Evolutionary conservation across 352 stramenopile genomes (phyloP), one percentile per base, ranked within the genome.

Genomic region (Labyrinthula sp.): DNA sequence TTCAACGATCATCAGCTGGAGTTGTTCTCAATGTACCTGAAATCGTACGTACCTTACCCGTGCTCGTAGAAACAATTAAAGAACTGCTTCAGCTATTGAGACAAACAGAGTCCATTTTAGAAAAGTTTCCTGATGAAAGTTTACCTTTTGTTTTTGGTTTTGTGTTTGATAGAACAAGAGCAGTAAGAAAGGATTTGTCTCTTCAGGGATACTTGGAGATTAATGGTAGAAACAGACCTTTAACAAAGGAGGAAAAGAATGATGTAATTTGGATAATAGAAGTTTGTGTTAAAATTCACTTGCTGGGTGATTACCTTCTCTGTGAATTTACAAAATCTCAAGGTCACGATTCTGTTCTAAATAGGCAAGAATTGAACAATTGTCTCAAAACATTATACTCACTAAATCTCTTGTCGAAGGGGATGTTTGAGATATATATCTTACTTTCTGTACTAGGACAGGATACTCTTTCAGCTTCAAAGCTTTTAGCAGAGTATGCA

Each of bases 111-210:
- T 17, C 17, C n/a, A n/a, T 40, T 9, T 28, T 35, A 12, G 43
- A 52, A 29, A 23, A 18, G 4, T 31, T 31, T 9, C 34, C 43
- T 8, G 43, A 52, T 15, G 20, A 21, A 10, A 23, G 43, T 6
- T 52, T 52, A 31, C 34, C 43, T n/a, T 52, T 52, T 20, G 43
- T 52, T 3, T 52, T 52, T 29, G 28, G 31, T 6, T 52, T 52
- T 15, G 18, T 52, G 18, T 35, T 45, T 21, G 43, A 52, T 26
- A 22, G 43, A 7, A 52, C 43, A 10, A 31, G 43, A 5, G 40
- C 43, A 31, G 23, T 52, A 4, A 31, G 43, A 31, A 52, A 52
- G 18, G 43, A 52, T 15, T 52, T 47, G 40, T 27, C 18, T 14
- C n/a, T 52, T 9, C 43, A 52, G 34, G 43, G 43, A 15, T 52